phyloP scores from a whole-genome alignment of 169 alveolate species.

The Plasmodium berghei region DNA sequence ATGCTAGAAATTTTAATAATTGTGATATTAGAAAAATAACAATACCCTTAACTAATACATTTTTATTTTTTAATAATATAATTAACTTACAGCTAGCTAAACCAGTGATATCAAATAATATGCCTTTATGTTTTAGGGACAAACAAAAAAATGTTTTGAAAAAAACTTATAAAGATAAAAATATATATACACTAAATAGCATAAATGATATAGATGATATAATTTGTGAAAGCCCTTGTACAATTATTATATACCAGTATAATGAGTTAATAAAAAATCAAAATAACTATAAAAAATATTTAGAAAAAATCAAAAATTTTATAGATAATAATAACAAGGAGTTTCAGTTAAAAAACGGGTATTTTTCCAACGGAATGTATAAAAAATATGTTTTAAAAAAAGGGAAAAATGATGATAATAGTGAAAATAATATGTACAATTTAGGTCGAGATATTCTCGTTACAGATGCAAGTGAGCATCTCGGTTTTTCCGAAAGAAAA shows the following conservation, averaged over 20 bases:
- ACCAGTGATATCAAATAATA: slow-evolving; percentile 22
- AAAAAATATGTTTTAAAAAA: slow-evolving; percentile 48
- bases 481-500: slow-evolving; percentile 16
- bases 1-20: slow-evolving; percentile 28
- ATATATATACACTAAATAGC: slow-evolving; percentile 36
- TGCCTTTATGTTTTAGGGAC: slow-evolving; percentile 26
- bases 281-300: slow-evolving; percentile 20
- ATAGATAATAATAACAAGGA: slow-evolving; percentile 33
- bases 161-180: slow-evolving; percentile 48
- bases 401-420: not conserved
- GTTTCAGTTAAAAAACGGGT: not conserved
- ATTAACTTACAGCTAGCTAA: slow-evolving; percentile 41
- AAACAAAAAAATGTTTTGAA: slow-evolving; percentile 20
- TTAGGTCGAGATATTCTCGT: slow-evolving; percentile 29
- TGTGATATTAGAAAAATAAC: slow-evolving; percentile 44
- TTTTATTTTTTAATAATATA: slow-evolving; percentile 60
- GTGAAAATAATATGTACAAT: not conserved
- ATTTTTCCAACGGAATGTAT: slow-evolving; percentile 47
- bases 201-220: slow-evolving; percentile 36
- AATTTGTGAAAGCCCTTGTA: slow-evolving; percentile 41
- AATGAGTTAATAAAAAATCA: slow-evolving; percentile 23
- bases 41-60: slow-evolving; percentile 46
- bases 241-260: slow-evolving; percentile 55
- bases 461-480: slow-evolving; percentile 47
- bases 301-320: slow-evolving; percentile 29